Conservation (phyloP, 176 grass and related monocot genomes). For the Bothriochloa decipiens region DNA sequence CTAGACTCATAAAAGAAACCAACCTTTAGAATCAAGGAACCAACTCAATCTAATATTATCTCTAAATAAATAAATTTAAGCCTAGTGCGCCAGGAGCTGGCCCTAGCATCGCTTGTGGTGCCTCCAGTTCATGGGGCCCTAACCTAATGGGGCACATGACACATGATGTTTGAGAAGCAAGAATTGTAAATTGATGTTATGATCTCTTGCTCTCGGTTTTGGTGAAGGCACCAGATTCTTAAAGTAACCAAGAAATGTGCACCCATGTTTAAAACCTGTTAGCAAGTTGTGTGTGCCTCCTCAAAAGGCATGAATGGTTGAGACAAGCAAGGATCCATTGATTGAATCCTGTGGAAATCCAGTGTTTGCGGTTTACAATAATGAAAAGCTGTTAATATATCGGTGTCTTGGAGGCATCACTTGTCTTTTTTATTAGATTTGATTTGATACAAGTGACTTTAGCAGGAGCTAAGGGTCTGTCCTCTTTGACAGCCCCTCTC, state of each 20-base stretch:
- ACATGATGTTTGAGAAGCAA: conserved; percentile 2
- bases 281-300: not conserved
- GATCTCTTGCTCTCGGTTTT: not conserved
- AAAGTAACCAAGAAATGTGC: not conserved
- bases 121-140: not conserved
- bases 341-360: not conserved
- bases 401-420: not conserved
- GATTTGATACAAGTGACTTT: conserved; percentile 18
- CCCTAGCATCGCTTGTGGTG: not conserved
- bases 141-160: not conserved
- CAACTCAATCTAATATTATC: not conserved
- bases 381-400: conserved; percentile 14
- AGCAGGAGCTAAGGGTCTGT: too few species aligned
- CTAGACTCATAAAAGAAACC: not conserved
- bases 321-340: conserved; percentile 7
- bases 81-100: not conserved
- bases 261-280: not conserved
- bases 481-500: too few species aligned
- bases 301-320: not conserved
- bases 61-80: not conserved
- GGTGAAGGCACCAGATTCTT: not conserved
- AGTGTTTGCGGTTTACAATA: not conserved
- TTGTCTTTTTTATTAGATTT: conserved; percentile 19
- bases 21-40: not conserved
- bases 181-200: not conserved